Evolutionary conservation across 2,329 filamentous ascomycete species (phyloP).

Genomic region (Lecanosticta acicola): DNA sequence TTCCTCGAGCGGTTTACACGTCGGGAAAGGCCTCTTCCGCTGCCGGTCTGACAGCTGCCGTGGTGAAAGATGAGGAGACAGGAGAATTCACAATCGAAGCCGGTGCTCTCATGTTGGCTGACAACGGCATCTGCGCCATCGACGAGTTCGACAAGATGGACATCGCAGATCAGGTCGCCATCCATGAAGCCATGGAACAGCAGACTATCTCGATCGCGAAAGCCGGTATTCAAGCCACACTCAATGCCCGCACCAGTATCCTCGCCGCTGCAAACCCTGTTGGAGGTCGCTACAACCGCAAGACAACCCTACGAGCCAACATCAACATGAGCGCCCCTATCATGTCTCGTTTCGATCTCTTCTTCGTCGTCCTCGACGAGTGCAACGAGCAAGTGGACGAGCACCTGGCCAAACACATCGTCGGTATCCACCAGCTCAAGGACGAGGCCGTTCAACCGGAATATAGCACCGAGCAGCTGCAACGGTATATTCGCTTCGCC

Average conservation of each 20-base stretch:
- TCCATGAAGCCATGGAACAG: constrained; percentile 99
- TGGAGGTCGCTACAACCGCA: constrained; percentile 93
- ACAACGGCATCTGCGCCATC: constrained; percentile 96
- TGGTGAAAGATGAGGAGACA: constrained; percentile 96
- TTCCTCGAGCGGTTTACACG: constrained; percentile 95
- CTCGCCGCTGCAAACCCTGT: constrained; percentile 95
- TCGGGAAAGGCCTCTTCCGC: constrained; percentile 96
- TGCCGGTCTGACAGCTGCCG: constrained; percentile 92
- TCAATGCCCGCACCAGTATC: constrained; percentile 93
- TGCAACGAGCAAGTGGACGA: constrained; percentile 89
- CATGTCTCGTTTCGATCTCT: constrained; percentile 98
- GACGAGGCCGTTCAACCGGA: constrained; percentile 89
- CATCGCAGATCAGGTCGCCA: constrained; percentile 91
- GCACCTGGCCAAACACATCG: constrained; percentile 89
- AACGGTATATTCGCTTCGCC: constrained; percentile 95
- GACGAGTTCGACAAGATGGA: constrained; percentile 99
- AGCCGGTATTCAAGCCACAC: constrained; percentile 93
- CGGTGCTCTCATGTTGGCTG: constrained; percentile 91
- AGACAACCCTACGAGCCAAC: constrained; percentile 85
- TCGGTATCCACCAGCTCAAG: constrained; percentile 84
- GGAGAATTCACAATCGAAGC: constrained; percentile 98
- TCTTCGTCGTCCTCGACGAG: constrained; percentile 96
- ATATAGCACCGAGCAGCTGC: constrained; percentile 91
- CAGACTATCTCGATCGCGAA: constrained; percentile 99
- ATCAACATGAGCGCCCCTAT: constrained; percentile 99